Evolutionary conservation across 129 eudicot genomes (phyloP).

Genomic region (Lonicera japonica): DNA sequence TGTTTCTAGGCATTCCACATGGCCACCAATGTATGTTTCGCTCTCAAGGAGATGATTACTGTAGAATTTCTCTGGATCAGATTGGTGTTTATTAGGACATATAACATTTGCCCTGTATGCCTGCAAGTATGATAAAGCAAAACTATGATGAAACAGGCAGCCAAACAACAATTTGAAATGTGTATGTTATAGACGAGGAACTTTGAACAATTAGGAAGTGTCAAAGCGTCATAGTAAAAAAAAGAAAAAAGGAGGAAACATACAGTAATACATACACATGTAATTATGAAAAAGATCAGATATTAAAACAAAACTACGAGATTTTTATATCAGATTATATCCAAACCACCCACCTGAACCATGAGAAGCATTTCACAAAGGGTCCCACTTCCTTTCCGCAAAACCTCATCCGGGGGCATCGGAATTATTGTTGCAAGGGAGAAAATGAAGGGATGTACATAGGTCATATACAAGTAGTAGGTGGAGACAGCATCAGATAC

Average conservation of each 20-base stretch:
- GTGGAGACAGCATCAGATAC: constrained; percentile 99
- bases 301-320: not conserved
- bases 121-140: constrained; percentile 36
- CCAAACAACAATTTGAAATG: not conserved
- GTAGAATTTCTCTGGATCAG: constrained; percentile 90
- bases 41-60: constrained; percentile 79
- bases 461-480: constrained; percentile 95
- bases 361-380: constrained; percentile 99
- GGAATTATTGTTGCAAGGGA: constrained; percentile 98
- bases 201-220: not conserved
- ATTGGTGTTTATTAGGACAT: constrained; percentile 98
- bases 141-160: not conserved
- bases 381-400: constrained; percentile 99
- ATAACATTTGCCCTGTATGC: constrained; percentile 91
- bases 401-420: constrained; percentile 98
- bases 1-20: constrained; percentile 98
- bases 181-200: not conserved
- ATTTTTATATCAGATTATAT: not conserved
- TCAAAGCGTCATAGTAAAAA: no score
- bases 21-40: constrained; percentile 99
- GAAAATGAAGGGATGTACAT: constrained; percentile 97
- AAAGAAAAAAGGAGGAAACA: not conserved
- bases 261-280: not conserved
- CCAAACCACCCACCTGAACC: constrained; percentile 69
- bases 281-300: not conserved